Conservation (phyloP, 495 filamentous ascomycete species). For the Penicillium flavigenum region DNA sequence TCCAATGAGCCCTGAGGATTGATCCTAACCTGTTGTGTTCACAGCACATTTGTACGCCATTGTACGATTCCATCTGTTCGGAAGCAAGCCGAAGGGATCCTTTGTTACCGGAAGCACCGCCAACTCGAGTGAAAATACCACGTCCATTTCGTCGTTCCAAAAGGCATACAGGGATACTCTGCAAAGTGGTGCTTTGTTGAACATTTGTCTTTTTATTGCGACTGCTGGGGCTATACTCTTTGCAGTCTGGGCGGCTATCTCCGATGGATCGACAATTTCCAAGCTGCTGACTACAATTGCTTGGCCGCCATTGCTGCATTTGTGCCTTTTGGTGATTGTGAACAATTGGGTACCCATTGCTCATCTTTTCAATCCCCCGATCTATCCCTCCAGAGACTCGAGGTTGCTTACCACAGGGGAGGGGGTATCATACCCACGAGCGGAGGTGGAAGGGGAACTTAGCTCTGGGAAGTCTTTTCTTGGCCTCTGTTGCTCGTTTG, state of each 20-base stretch:
- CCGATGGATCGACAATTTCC: background rate
- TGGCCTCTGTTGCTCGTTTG: background rate
- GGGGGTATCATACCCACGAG: slow-evolving; percentile 1
- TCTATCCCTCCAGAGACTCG: slow-evolving; percentile 17
- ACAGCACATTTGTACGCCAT: slow-evolving; percentile 32
- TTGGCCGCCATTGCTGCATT: slow-evolving; percentile 34
- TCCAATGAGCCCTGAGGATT: background rate
- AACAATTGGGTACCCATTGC: slow-evolving; percentile 31
- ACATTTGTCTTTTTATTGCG: slow-evolving; percentile 19
- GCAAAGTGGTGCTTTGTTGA: slow-evolving; percentile 28
- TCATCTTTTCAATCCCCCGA: slow-evolving; percentile 30
- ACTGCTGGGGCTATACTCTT: slow-evolving; percentile 17
- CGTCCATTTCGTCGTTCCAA: slow-evolving; percentile 11
- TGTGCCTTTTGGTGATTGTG: slow-evolving; percentile 24
- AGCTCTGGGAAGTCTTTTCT: background rate
- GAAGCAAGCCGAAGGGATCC: slow-evolving; percentile 36
- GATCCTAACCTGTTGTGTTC: background rate
- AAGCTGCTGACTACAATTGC: slow-evolving; percentile 24
- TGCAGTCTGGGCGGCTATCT: slow-evolving; percentile 1
- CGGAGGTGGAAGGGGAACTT: background rate
- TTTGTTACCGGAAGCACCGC: slow-evolving; percentile 40
- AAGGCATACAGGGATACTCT: slow-evolving; percentile 20
- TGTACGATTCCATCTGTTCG: slow-evolving; percentile 30
- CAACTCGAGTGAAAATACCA: slow-evolving; percentile 29
- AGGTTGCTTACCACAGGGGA: slow-evolving; percentile 3